Base-by-base conservation (phyloP, 2,329 filamentous ascomycete genomes). In the Phyllosticta citribraziliensis region DNA sequence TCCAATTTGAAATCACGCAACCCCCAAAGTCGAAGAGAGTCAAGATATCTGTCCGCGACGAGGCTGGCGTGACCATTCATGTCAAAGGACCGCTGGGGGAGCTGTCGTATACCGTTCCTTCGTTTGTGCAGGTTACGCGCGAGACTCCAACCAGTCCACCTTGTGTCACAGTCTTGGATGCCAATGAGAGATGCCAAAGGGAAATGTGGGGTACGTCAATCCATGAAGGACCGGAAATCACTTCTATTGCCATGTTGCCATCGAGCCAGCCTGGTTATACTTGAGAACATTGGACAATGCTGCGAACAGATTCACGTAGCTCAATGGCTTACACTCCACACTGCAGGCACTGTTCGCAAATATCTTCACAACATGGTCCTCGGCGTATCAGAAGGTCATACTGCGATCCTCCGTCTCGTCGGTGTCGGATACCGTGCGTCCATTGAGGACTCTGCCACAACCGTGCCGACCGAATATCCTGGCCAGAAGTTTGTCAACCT, bases 321-420 rank as follows among this genome's bases (percentile, higher is more conserved):
- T 64, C 10, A 50, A 8, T 5, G 40, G 40, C 40, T 47, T 47
- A 47, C 17, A 47, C 17, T 8, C 57, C 10, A 24, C 2, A 27
- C 1, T 2, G 17, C 66, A 96, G 92, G 92, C 65, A 97, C 93
- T 5, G 88, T 86, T 53, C 92, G 94, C 78, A 87, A 91, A 35
- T 93, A 96, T 72, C 82, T 99, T 60, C 88, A 89, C 69, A 95
- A 94, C 73, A 86, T 95, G 79, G 88, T 99, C 64, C 85, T 91
- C 65, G 94, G 94, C 63, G 94, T 99, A 22, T 96, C 91, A 47
- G 94, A 99, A 82, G 94, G 94, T 40, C 94, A 99, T 77, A 92
- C 90, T 19, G 91, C 92, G 35, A 91, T 99, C 68, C 81, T 99
- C 58, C 88, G 93, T 65, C 82, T 99, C 58, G 91, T 97, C 27